Percentiles rank a stretch among this genome's conserved stretches.
phyloP scores from a whole-genome alignment of 257 asterid genomes.

The Gardenia jasminoides region DNA sequence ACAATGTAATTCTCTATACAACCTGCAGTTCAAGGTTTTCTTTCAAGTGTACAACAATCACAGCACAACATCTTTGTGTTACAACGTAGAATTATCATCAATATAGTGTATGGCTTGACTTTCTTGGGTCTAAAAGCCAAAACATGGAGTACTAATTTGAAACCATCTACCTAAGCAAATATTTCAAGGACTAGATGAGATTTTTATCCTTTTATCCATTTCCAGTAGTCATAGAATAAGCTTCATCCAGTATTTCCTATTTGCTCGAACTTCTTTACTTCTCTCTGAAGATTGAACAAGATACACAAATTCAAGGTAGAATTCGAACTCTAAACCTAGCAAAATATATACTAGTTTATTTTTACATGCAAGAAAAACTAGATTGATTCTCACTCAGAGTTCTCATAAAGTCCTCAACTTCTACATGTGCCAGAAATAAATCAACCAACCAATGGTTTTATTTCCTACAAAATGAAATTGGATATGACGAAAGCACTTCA shows the following conservation, averaged over 20 bases:
- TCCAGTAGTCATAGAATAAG: neutral
- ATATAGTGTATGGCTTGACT: neutral
- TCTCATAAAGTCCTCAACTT: neutral
- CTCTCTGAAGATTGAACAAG: neutral
- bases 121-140: neutral
- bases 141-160: neutral
- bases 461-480: neutral
- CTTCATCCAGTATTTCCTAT: neutral
- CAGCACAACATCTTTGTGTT: neutral
- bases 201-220: neutral
- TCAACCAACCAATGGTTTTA: neutral
- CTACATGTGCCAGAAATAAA: neutral
- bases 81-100: neutral
- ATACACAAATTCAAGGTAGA: too few species aligned
- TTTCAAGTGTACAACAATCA: neutral
- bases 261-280: neutral
- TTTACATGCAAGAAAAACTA: neutral
- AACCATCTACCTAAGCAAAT: neutral
- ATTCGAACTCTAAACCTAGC: neutral
- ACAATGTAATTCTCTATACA: neutral
- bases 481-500: neutral
- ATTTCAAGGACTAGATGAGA: neutral
- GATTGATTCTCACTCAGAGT: neutral
- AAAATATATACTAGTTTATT: neutral
- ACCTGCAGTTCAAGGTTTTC: neutral